phyloP scores from a whole-genome alignment of 805 yeast genomes.

The Cyberlindnera mycetangii region DNA sequence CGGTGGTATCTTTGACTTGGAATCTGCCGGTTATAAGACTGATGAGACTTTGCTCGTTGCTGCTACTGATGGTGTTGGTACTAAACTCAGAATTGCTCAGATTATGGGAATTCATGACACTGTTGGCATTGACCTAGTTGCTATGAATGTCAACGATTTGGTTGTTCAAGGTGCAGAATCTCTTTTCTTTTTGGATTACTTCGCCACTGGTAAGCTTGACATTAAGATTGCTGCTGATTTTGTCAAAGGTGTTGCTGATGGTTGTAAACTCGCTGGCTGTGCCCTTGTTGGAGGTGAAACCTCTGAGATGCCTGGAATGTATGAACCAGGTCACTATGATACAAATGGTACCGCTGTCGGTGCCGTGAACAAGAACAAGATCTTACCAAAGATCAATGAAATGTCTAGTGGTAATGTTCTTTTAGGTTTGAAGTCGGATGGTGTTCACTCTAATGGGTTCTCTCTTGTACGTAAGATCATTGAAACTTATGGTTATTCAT shows the following conservation, averaged over 20 bases:
- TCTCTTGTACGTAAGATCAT: slow-evolving; percentile 91
- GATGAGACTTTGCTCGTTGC: slow-evolving; percentile 84
- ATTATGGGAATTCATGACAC: slow-evolving; percentile 84
- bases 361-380: slow-evolving; percentile 74
- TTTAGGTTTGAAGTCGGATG: slow-evolving; percentile 86
- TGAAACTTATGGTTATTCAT: slow-evolving; percentile 68
- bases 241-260: slow-evolving; percentile 94
- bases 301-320: slow-evolving; percentile 99
- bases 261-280: slow-evolving; percentile 93
- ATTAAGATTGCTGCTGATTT: slow-evolving; percentile 80
- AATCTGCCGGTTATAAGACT: slow-evolving; percentile 72
- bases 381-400: slow-evolving; percentile 65
- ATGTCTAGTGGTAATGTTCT: slow-evolving; percentile 81
- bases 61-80: slow-evolving; percentile 99
- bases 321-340: slow-evolving; percentile 92
- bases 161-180: slow-evolving; percentile 99
- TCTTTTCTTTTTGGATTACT: slow-evolving; percentile 89
- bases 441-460: slow-evolving; percentile 95
- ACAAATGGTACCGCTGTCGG: slow-evolving; percentile 99
- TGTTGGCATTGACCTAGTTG: slow-evolving; percentile 98
- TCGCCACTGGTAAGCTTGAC: slow-evolving; percentile 91
- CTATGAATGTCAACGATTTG: slow-evolving; percentile 97
- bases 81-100: slow-evolving; percentile 94
- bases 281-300: slow-evolving; percentile 99
- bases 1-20: slow-evolving; percentile 93